Evolutionary conservation across 306 rosid genomes (phyloP).

Genomic region (Sindora glabra): DNA sequence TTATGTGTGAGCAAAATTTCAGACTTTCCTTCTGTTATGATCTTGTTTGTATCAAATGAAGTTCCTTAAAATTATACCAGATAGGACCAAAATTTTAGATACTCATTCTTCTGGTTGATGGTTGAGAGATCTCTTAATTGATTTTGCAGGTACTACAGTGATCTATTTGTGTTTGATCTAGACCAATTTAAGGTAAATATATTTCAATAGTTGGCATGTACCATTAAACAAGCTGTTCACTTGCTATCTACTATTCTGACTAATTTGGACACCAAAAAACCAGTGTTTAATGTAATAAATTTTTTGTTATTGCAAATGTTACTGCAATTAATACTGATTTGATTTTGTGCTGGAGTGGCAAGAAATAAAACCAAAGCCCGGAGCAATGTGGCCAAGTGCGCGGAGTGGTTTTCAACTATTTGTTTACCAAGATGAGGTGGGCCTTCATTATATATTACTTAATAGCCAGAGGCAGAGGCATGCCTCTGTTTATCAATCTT

Average conservation of each 20-base stretch:
- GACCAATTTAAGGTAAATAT: constrained; percentile 80
- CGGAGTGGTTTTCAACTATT: constrained; percentile 94
- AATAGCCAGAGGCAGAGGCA: neutral
- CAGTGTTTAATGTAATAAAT: neutral
- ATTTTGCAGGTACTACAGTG: constrained; percentile 78
- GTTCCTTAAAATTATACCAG: neutral
- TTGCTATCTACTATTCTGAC: neutral
- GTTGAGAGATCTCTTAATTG: constrained; percentile 12
- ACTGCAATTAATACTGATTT: constrained; percentile 4
- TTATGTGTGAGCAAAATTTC: neutral
- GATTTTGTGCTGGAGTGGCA: constrained; percentile 69
- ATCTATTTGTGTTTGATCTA: constrained; percentile 86
- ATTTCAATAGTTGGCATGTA: constrained; percentile 3
- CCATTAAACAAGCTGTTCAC: neutral
- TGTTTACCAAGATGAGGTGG: constrained; percentile 86
- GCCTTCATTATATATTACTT: constrained; percentile 19
- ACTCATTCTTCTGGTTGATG: neutral
- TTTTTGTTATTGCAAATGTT: neutral
- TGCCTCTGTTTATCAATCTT: constrained; percentile 1
- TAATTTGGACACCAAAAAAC: neutral
- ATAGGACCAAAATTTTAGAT: neutral
- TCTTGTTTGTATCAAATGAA: neutral
- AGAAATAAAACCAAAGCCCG: constrained; percentile 91
- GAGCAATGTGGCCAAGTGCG: constrained; percentile 94
- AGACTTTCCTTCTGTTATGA: too few relatives aligned